Evolutionary conservation across 441 rosid genomes (phyloP).

Genomic region (Cnidoscolus chayamansa): DNA sequence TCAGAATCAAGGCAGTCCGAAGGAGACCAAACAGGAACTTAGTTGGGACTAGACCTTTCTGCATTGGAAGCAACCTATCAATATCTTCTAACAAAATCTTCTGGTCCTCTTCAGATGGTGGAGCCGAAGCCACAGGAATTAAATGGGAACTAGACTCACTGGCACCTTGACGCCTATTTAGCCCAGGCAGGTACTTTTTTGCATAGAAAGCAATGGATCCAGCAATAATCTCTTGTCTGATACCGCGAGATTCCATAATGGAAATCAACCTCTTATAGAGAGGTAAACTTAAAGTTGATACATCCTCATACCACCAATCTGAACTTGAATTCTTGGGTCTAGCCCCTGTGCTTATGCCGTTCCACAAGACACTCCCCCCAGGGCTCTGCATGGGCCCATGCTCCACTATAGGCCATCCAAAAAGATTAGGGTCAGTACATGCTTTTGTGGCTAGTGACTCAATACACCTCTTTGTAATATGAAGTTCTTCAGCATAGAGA

Average conservation of each 20-base stretch:
- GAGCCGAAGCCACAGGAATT: slow-evolving; percentile 44
- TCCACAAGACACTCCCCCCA: slow-evolving; percentile 93
- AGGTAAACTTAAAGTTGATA: slow-evolving; percentile 64
- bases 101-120: slow-evolving; percentile 81
- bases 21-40: slow-evolving; percentile 88
- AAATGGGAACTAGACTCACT: slow-evolving; percentile 60
- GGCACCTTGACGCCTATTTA: slow-evolving; percentile 67
- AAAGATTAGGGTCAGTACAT: slow-evolving; percentile 77
- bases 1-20: slow-evolving; percentile 75
- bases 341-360: slow-evolving; percentile 95
- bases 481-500: slow-evolving; percentile 61
- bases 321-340: slow-evolving; percentile 64
- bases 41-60: slow-evolving; percentile 72
- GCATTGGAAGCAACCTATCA: slow-evolving; percentile 64
- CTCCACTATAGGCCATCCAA: slow-evolving; percentile 92
- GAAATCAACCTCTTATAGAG: slow-evolving; percentile 69
- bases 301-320: slow-evolving; percentile 99
- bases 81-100: slow-evolving; percentile 69
- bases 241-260: slow-evolving; percentile 73
- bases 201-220: slow-evolving; percentile 79
- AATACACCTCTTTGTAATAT: slow-evolving; percentile 69
- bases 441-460: slow-evolving; percentile 77
- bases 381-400: slow-evolving; percentile 97
- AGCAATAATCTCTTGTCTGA: slow-evolving; percentile 67
- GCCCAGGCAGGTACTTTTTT: slow-evolving; percentile 75